Evolutionary conservation across 1,139 yeast species (phyloP), one percentile per base, ranked within the genome.

Genomic region (Hansenula sp.): DNA sequence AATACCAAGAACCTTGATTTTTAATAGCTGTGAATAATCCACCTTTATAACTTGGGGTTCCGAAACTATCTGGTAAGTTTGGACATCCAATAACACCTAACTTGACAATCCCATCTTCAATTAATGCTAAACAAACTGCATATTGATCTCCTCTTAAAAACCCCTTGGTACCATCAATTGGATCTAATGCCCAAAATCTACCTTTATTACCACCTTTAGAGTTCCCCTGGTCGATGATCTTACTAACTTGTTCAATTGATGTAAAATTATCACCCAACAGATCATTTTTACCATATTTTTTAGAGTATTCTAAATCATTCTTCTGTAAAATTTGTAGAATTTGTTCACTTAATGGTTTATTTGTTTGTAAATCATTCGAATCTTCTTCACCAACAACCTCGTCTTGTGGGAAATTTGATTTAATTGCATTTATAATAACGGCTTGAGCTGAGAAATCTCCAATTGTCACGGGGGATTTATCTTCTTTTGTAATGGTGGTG

Each of bases 391-490:
- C 99, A 3, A 94, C 96, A 48, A 93, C 80, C 49, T 81, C 83
- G 62, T 93, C 99, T 5, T 61, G 53, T 3, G 97, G 96, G 68
- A 93, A 93, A 52, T 82, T 85, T 45, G 77, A 66, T 56, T 79
- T 76, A 50, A 93, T 77, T 3, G 97, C 94, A 49, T 87, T 79
- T 65, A 89, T 91, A 47, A 93, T 83, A 41, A 93, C 79, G 0
- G 97, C 96, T 61, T 93, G 99, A 0, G 97, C 93, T 5, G 96
- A 96, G 62, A 85, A 93, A 62, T 93, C 99, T 19, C 98, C 99
- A 41, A 93, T 77, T 1, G 99, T 93, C 13, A 93, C 99, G 1
- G 99, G 99, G 2, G 96, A 88, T 53, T 82, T 80, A 62, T 93
- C 99, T 33, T 78, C 77, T 60, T 93, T 93, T 50, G 90, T 84